A percentile compares a stretch with the other conserved stretches of the same genome.
phyloP scores from a whole-genome alignment of 2,329 filamentous ascomycete genomes.

The Metarhizium guizhouense region DNA sequence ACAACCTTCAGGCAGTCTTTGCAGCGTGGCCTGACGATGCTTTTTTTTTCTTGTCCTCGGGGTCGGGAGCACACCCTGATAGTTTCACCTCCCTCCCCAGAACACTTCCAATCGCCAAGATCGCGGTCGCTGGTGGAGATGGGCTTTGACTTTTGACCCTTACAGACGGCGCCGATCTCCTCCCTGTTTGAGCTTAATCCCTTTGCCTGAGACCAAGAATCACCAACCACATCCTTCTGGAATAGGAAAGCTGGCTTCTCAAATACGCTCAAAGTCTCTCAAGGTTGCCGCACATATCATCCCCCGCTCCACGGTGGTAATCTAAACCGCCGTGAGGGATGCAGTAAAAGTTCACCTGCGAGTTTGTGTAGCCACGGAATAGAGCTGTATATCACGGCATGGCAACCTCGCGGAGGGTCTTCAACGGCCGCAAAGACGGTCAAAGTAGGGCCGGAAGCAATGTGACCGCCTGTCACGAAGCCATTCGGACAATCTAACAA shows the following conservation, averaged over 20 bases:
- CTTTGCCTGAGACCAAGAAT: not conserved
- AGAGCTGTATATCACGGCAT: too few species aligned
- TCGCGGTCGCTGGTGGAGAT: not conserved
- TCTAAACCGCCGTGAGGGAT: not conserved
- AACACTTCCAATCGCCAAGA: not conserved
- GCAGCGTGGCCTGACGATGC: too few species aligned
- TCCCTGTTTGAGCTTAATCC: not conserved
- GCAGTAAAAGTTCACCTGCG: not conserved
- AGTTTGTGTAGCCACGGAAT: not conserved
- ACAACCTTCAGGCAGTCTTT: not conserved
- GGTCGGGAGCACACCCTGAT: not conserved
- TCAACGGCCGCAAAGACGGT: too few species aligned
- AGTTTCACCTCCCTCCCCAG: not conserved
- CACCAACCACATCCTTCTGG: not conserved
- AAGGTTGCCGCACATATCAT: not conserved
- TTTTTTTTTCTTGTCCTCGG: not conserved
- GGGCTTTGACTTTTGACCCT: not conserved
- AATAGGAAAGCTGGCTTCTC: slow-evolving; percentile 5
- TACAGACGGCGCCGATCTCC: not conserved
- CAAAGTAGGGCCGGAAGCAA: too few species aligned
- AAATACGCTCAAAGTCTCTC: slow-evolving; percentile 11
- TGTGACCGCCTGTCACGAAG: too few species aligned
- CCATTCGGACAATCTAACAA: too few species aligned
- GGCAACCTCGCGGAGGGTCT: too few species aligned
- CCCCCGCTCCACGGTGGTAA: not conserved